Evolutionary conservation across 2,329 filamentous ascomycete species (phyloP).

Genomic region (Cytospora schulzeri): DNA sequence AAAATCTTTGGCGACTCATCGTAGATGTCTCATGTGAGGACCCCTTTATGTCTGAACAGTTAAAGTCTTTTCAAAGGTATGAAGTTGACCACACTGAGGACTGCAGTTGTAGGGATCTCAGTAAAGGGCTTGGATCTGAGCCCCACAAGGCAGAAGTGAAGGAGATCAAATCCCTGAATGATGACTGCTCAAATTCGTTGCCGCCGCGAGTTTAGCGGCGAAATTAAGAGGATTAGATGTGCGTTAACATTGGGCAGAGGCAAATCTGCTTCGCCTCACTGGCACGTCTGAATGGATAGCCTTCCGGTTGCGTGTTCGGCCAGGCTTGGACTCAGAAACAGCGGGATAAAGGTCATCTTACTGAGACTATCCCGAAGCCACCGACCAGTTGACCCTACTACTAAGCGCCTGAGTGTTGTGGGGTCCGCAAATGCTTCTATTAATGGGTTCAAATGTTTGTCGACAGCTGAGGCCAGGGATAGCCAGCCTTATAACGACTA

Average conservation of each 20-base stretch:
- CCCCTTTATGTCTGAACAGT: not conserved
- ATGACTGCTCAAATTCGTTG: not conserved
- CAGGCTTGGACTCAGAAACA: not conserved
- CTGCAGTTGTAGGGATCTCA: not conserved
- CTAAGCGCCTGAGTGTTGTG: not conserved
- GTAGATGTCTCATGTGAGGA: not conserved
- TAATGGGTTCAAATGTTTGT: too few relatives aligned
- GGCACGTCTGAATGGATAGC: constrained; percentile 12
- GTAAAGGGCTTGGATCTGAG: not conserved
- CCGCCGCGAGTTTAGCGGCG: not conserved
- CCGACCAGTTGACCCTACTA: not conserved
- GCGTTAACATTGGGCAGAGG: constrained; percentile 2
- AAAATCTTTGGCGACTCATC: constrained; percentile 10
- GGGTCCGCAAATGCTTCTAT: not conserved
- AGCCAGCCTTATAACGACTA: not conserved
- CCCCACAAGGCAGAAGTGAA: not conserved
- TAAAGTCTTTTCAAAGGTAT: not conserved
- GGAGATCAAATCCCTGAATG: not conserved
- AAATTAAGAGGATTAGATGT: constrained; percentile 3
- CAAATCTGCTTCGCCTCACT: constrained; percentile 26
- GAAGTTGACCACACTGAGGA: not conserved
- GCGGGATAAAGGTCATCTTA: not conserved
- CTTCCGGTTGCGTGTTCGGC: not conserved
- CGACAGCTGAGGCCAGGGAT: not conserved
- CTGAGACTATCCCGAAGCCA: not conserved